Base-by-base conservation (phyloP, 768 basidiomycete genomes). In the Nidularia pulvinata region DNA sequence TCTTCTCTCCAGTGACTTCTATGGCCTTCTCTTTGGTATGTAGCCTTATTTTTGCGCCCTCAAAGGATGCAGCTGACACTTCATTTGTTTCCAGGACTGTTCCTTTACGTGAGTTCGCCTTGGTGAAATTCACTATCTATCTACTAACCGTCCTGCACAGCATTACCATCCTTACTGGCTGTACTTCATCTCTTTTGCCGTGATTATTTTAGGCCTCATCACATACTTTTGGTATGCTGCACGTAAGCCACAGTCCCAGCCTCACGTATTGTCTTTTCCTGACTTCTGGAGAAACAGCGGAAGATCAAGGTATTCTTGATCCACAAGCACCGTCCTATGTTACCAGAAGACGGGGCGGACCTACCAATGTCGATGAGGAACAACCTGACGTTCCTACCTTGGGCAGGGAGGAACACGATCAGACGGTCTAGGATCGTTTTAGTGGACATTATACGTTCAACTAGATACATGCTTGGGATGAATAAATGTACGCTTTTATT, bases 1-100 rank as follows among this genome's bases (percentile, higher is more conserved):
- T 59, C 69, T 94, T 7, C 81, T 95, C n/a, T 88, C 93, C 11
- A 89, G 88, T 64, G 91, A 94, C 70, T 95, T 93, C 59, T 95
- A 87, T 61, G 91, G 93, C 33, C 77, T 95, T 48, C 75, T 95
- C 19, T 91, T 95, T 62, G 93, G 79, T 78, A 56, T 10, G 25
- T 30, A 30, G 74, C 33, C 36, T 48, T 34, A 7, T 7, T 47
- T 33, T 7, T 69, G 67, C 48, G 2, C 61, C 61, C 22, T 54
- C n/a, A 7, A 6, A 14, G 30, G 34, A n/a, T 36, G 32, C 33
- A 36, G 51, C 39, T 48, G 45, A 55, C 46, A 36, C 49, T 48
- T 47, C 49, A 37, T 53, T 36, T 48, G 6, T 52, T 49, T 36
- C 33, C 50, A 80, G 79, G 79, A 16, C 62, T 82, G 50, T 79